Evolutionary conservation across 805 yeast genomes (phyloP).

Genomic region (Candida xiaguanensis): DNA sequence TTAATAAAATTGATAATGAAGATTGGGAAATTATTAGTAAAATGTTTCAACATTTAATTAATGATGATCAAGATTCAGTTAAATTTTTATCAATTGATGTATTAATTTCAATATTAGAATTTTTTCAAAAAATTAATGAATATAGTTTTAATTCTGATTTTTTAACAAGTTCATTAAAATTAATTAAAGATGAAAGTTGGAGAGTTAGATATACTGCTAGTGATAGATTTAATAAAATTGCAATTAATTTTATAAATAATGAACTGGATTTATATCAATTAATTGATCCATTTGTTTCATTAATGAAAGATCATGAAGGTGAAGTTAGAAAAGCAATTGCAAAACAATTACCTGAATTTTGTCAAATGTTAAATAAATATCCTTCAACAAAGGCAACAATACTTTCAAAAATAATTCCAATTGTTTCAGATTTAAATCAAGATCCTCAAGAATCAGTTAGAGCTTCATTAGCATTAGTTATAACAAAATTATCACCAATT

Average conservation of each 20-base stretch:
- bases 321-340: slow-evolving; percentile 96
- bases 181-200: slow-evolving; percentile 92
- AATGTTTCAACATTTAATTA: slow-evolving; percentile 74
- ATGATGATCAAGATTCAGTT: slow-evolving; percentile 93
- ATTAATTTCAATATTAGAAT: slow-evolving; percentile 73
- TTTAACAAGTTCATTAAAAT: slow-evolving; percentile 59
- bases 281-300: slow-evolving; percentile 65
- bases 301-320: slow-evolving; percentile 90
- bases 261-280: slow-evolving; percentile 55
- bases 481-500: slow-evolving; percentile 82
- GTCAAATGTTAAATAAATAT: slow-evolving; percentile 44
- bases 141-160: slow-evolving; percentile 58
- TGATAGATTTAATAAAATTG: slow-evolving; percentile 79
- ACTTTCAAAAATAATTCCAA: slow-evolving; percentile 72
- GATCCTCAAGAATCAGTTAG: slow-evolving; percentile 94
- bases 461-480: slow-evolving; percentile 84
- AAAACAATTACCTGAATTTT: slow-evolving; percentile 80
- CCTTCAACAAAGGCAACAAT: slow-evolving; percentile 44
- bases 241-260: slow-evolving; percentile 56
- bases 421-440: slow-evolving; percentile 75
- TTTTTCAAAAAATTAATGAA: slow-evolving; percentile 58
- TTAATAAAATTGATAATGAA: slow-evolving; percentile 44
- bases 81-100: slow-evolving; percentile 87
- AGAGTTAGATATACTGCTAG: slow-evolving; percentile 98
- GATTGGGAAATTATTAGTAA: slow-evolving; percentile 77